Conservation (phyloP, 1,284 basidiomycete genomes). For the Hymenochaete sp. region DNA sequence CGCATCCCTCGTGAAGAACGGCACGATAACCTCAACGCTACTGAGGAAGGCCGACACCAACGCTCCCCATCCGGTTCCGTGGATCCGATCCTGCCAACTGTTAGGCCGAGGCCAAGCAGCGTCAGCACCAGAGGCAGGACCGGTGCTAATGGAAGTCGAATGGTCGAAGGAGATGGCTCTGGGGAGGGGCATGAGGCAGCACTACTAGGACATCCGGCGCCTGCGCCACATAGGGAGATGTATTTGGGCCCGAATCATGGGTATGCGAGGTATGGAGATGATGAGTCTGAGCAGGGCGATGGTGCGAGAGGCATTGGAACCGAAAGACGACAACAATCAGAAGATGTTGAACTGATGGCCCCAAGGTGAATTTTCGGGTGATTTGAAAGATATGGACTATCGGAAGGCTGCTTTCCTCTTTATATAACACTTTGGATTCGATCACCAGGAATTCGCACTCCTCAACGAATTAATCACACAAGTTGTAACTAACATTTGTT, state of each 20-base stretch:
- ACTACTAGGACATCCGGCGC: constrained; percentile 5
- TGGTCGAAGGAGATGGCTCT: background rate
- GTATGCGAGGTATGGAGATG: constrained; percentile 8
- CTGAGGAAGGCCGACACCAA: background rate
- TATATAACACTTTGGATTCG: too few relatives aligned
- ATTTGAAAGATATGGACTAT: too few relatives aligned
- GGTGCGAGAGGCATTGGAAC: too few relatives aligned
- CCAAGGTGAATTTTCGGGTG: too few relatives aligned
- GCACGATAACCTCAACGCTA: background rate
- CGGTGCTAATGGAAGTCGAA: too few relatives aligned
- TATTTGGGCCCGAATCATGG: background rate
- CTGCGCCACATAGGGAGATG: constrained; percentile 1
- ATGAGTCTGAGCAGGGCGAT: constrained; percentile 1
- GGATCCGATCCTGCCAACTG: constrained; percentile 10
- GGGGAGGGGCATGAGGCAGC: background rate
- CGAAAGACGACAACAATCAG: too few relatives aligned
- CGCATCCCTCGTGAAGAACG: constrained; percentile 32
- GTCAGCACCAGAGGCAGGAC: background rate
- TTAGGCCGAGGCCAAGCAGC: constrained; percentile 2
- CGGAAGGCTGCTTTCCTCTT: too few relatives aligned
- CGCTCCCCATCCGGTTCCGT: background rate
- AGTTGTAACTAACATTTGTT: too few relatives aligned
- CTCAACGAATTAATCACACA: too few relatives aligned
- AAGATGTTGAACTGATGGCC: too few relatives aligned
- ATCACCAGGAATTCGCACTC: too few relatives aligned